Evolutionary conservation across 176 grass and related monocot species (phyloP).

Genomic region (Oryza brachyantha): DNA sequence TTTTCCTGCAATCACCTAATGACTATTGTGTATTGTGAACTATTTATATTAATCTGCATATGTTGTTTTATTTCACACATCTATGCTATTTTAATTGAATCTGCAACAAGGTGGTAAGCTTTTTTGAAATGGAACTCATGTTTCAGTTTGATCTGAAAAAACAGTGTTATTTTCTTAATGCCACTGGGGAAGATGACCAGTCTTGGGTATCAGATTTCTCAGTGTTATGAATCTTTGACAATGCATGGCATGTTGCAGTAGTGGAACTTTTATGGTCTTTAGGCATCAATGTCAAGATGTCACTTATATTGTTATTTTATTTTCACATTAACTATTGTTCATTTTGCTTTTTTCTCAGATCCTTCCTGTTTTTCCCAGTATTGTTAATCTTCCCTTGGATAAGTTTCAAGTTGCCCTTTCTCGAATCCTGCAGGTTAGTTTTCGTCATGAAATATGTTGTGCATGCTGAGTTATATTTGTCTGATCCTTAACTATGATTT

Average conservation of each 20-base stretch:
- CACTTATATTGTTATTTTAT: constrained; percentile 24
- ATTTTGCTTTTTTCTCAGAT: constrained; percentile 54
- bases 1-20: background rate
- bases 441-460: constrained; percentile 27
- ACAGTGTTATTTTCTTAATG: background rate
- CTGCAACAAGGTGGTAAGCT: background rate
- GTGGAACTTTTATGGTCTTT: constrained; percentile 10
- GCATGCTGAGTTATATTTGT: background rate
- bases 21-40: background rate
- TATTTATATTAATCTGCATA: background rate
- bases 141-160: background rate
- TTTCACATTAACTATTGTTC: constrained; percentile 32
- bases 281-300: constrained; percentile 2
- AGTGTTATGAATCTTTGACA: constrained; percentile 7
- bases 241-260: background rate
- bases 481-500: constrained; percentile 14
- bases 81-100: constrained; percentile 9
- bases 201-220: background rate
- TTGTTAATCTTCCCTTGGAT: constrained; percentile 75
- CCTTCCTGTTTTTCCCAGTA: constrained; percentile 62
- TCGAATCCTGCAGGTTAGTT: constrained; percentile 75
- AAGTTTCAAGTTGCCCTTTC: constrained; percentile 82
- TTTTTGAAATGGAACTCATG: background rate
- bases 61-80: constrained; percentile 1
- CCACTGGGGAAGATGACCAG: background rate